Evolutionary conservation across 352 stramenopile genomes (phyloP), one percentile per base, ranked within the genome.

Genomic region (Pythium aquatile): DNA sequence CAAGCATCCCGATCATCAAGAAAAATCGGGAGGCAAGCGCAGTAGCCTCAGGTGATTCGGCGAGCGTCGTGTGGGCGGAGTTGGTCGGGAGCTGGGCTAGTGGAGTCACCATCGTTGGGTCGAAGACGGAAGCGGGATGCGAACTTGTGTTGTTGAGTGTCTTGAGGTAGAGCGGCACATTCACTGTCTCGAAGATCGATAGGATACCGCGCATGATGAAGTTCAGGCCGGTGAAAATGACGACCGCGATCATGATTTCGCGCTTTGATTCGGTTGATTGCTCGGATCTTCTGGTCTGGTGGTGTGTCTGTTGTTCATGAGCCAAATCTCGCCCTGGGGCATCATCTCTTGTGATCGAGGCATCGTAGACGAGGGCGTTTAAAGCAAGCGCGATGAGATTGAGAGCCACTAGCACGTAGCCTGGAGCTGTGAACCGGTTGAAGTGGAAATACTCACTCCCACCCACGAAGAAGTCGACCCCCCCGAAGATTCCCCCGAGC

Each of bases 141-240:
- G 59, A 40, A 10, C 61, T 77, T 26, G 54, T 80, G 37, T 68
- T 69, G 39, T 76, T 74, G 9, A 80, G 81, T 29, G 74, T 61
- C 30, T 76, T 57, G 26, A 83, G 47, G 49, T 87, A 90, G 4
- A 88, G 61, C 48, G 79, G 76, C 11, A 88, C 72, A 63, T 88
- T 88, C 26, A 88, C 74, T n/a, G 79, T 88, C 70, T 90, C 81
- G 48, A 88, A 90, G 10, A 90, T 74, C 4, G 79, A 87, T 14
- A 90, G 68, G 51, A 90, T 87, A 4, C 81, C 79, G 24, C 79
- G 72, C 17, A 73, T 71, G 30, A 73, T 85, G 47, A 87, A 81
- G 69, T 90, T 90, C 29, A 86, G 67, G 39, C 86, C 86, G n/a
- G 87, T 81, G 49, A 87, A 88, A 1, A 86, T 70, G 20, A 79